Conservation (phyloP, 805 yeast genomes). For the Ogataea glucozyma region DNA sequence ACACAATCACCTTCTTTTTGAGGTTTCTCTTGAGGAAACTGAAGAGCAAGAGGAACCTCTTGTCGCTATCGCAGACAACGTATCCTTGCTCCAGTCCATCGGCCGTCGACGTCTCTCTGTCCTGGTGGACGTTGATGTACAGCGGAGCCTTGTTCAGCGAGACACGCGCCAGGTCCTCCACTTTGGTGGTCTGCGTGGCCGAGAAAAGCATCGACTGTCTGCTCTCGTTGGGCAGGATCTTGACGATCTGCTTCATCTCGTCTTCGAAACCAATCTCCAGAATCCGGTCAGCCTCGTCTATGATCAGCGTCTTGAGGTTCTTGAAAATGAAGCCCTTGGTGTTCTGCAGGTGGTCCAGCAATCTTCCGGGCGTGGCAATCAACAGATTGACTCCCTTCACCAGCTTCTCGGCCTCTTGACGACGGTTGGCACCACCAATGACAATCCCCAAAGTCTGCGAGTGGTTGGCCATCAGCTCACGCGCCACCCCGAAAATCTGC, state of each 20-base stretch:
- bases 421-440: conserved; percentile 97
- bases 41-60: conserved; percentile 84
- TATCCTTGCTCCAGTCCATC: conserved; percentile 98
- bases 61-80: conserved; percentile 95
- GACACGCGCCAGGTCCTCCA: conserved; percentile 95
- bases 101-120: conserved; percentile 83
- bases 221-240: conserved; percentile 86
- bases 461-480: conserved; percentile 87
- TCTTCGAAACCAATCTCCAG: conserved; percentile 98
- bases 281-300: conserved; percentile 98
- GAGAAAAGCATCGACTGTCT: conserved; percentile 97
- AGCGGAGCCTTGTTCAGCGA: conserved; percentile 91
- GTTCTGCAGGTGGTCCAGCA: conserved; percentile 94
- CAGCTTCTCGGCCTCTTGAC: conserved; percentile 95
- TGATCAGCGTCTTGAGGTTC: conserved; percentile 88
- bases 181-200: conserved; percentile 99
- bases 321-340: conserved; percentile 92
- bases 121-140: conserved; percentile 90
- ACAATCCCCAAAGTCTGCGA: conserved; percentile 95
- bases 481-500: conserved; percentile 96
- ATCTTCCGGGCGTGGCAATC: conserved; percentile 97
- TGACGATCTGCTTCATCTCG: conserved; percentile 96
- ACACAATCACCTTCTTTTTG: conserved; percentile 91
- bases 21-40: conserved; percentile 91
- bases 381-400: conserved; percentile 90